phyloP scores from a whole-genome alignment of 495 filamentous ascomycete genomes.

The Aspergillus sparsus region DNA sequence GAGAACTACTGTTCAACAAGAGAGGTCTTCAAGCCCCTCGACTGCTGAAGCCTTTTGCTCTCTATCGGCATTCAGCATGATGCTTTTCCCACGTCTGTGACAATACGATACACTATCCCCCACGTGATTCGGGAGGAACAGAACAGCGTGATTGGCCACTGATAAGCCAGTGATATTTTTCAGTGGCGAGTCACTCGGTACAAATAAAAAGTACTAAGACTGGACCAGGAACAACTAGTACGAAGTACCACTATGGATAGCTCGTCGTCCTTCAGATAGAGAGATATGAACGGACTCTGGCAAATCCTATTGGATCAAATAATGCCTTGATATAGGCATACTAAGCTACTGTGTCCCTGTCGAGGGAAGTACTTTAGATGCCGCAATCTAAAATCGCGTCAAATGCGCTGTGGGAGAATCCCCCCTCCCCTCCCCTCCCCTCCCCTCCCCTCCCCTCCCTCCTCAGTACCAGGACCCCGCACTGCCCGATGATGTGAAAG shows the following conservation, averaged over 20 bases:
- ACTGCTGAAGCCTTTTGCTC: too few species aligned
- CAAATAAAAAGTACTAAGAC: not conserved
- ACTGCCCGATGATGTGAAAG: slow-evolving; percentile 19
- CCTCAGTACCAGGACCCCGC: slow-evolving; percentile 14
- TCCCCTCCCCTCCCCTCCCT: too few species aligned
- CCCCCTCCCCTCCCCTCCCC: not conserved
- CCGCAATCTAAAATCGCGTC: not conserved
- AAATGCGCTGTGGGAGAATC: not conserved
- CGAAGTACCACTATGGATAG: not conserved
- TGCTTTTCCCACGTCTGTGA: slow-evolving; percentile 3
- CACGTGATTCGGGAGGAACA: slow-evolving; percentile 17
- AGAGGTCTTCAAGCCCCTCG: too few species aligned
- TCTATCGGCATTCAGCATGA: too few species aligned
- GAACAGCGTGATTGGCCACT: slow-evolving; percentile 16
- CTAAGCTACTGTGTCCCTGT: too few species aligned
- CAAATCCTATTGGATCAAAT: too few species aligned
- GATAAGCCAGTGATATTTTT: slow-evolving; percentile 17
- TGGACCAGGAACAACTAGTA: not conserved
- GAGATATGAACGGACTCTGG: too few species aligned
- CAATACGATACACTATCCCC: slow-evolving; percentile 9
- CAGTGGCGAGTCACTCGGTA: not conserved
- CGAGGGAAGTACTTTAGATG: too few species aligned
- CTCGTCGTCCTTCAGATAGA: not conserved
- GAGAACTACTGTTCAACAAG: too few species aligned
- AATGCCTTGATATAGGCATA: too few species aligned